Conservation (phyloP, 495 filamentous ascomycete genomes). For the Lasiosphaeria miniovina region DNA sequence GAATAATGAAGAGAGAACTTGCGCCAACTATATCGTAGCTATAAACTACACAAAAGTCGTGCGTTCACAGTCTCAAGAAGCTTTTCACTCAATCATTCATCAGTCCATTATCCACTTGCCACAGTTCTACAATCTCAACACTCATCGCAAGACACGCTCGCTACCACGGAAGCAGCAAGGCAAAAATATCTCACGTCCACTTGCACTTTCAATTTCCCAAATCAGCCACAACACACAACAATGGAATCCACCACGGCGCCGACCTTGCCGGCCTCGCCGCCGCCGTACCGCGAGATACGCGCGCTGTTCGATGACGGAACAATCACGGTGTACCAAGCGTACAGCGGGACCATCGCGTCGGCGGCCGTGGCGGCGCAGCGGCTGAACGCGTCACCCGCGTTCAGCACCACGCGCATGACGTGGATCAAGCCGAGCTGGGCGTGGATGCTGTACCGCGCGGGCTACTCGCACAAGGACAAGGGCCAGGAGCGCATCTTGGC, state of each 20-base stretch:
- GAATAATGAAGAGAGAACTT: too few species aligned
- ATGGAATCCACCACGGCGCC: neutral
- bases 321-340: constrained; percentile 65
- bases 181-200: too few species aligned
- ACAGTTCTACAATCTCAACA: too few species aligned
- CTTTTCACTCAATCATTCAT: too few species aligned
- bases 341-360: constrained; percentile 49
- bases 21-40: too few species aligned
- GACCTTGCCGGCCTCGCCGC: neutral
- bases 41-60: too few species aligned
- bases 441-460: constrained; percentile 64
- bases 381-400: constrained; percentile 50
- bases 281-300: constrained; percentile 54
- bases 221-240: neutral
- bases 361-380: constrained; percentile 51
- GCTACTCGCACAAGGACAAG: constrained; percentile 50
- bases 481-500: constrained; percentile 55
- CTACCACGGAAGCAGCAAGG: too few species aligned
- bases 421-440: constrained; percentile 66
- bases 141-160: too few species aligned
- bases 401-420: constrained; percentile 57
- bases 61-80: too few species aligned
- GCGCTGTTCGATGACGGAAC: constrained; percentile 45
- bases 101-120: too few species aligned
- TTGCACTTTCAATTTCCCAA: neutral